Percentiles rank a stretch among this genome's conserved stretches.
These are phyloP conservation scores for Tuber magnatum DNA, from an alignment of 495 filamentous ascomycete species.

Conservation along the genomic window DNA sequence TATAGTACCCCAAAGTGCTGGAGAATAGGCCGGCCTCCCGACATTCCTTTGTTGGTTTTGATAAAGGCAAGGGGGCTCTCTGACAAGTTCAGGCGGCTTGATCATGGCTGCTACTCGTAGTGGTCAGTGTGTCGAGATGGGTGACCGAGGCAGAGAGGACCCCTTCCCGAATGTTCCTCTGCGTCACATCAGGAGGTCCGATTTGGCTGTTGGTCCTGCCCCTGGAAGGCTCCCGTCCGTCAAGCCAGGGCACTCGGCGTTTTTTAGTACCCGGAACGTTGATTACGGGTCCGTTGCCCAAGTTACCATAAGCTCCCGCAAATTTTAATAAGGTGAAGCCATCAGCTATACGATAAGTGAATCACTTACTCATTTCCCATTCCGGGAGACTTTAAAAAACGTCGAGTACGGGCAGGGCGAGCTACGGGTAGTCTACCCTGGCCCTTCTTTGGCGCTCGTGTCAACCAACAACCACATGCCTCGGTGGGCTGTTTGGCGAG, in stretches of 20 bases:
- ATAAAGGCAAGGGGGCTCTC: neutral
- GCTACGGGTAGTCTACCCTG: neutral
- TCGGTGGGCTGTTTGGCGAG: conserved; percentile 16
- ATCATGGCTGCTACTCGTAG: neutral
- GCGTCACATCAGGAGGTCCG: neutral
- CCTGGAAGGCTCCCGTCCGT: neutral
- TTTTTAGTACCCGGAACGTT: no score
- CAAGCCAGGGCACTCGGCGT: conserved; percentile 2
- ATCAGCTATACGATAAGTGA: no score
- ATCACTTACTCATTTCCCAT: no score
- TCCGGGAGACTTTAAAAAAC: no score
- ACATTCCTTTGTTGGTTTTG: conserved; percentile 4
- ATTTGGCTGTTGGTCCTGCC: neutral
- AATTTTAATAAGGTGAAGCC: no score
- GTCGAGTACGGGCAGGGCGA: no score
- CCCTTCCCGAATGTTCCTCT: conserved; percentile 2
- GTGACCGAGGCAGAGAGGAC: neutral
- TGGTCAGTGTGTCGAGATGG: neutral
- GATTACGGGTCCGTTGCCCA: no score
- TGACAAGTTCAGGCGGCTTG: neutral
- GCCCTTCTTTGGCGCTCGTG: conserved; percentile 1
- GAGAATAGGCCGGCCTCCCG: neutral
- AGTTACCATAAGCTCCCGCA: no score
- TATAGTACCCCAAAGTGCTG: neutral
- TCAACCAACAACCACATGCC: neutral